These are phyloP conservation scores for Hygrocybe punicea DNA, from an alignment of 768 basidiomycete species.

Conservation along the genomic window DNA sequence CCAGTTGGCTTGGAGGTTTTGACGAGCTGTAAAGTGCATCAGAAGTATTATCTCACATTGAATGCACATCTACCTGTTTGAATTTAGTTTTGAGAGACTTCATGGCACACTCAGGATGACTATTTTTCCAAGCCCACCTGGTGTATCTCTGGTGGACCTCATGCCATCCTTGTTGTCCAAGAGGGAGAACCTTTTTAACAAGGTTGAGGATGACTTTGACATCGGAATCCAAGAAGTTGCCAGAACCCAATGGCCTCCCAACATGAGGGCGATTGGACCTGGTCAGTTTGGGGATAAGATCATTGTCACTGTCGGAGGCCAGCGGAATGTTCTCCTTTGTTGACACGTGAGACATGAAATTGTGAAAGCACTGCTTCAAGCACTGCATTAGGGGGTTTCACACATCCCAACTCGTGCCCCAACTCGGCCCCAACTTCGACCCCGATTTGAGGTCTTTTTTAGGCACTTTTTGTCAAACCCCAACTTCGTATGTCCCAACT, in stretches of 20 bases:
- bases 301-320: background rate
- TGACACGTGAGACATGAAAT: too few relatives aligned
- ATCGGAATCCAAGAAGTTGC: slow-evolving; percentile 20
- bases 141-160: slow-evolving; percentile 11
- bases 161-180: slow-evolving; percentile 21
- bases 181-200: slow-evolving; percentile 15
- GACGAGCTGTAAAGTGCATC: slow-evolving; percentile 10
- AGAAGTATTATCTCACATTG: background rate
- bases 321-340: background rate
- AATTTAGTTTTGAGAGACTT: slow-evolving; percentile 26
- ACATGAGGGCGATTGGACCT: background rate
- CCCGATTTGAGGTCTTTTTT: too few relatives aligned
- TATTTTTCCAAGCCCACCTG: slow-evolving; percentile 16
- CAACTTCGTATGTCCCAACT: too few relatives aligned
- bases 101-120: slow-evolving; percentile 6
- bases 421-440: too few relatives aligned
- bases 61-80: slow-evolving; percentile 9
- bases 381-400: too few relatives aligned
- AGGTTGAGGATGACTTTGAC: slow-evolving; percentile 15
- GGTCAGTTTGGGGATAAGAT: background rate
- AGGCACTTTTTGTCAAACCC: too few relatives aligned
- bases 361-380: too few relatives aligned
- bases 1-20: slow-evolving; percentile 31
- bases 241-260: slow-evolving; percentile 13
- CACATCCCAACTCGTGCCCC: too few relatives aligned